Conservation (phyloP, 129 eudicot genomes). For the Escallonia herrerae region DNA sequence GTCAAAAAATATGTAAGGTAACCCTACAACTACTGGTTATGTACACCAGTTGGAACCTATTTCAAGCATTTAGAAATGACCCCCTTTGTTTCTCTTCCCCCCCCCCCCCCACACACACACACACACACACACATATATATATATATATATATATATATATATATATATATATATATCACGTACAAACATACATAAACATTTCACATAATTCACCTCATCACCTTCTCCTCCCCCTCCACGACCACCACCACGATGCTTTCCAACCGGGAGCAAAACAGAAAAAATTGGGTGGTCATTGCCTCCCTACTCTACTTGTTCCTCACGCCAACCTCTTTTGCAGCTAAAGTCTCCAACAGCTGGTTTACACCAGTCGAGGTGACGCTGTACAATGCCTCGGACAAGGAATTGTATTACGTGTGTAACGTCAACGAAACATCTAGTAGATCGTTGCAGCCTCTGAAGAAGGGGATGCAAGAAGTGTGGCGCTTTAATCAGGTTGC, state of each 20-base stretch:
- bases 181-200: too few relatives aligned
- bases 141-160: too few relatives aligned
- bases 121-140: too few relatives aligned
- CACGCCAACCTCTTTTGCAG: background rate
- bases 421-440: background rate
- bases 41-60: too few relatives aligned
- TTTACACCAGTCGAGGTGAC: background rate
- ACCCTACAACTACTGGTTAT: too few relatives aligned
- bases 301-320: background rate
- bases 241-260: conserved; percentile 4
- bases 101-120: too few relatives aligned
- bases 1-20: too few relatives aligned
- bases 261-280: background rate
- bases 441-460: background rate
- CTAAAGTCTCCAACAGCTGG: background rate
- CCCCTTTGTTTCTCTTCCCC: too few relatives aligned
- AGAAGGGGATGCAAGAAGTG: background rate
- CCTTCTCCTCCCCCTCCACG: background rate
- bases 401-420: background rate
- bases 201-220: too few relatives aligned
- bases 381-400: background rate
- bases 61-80: too few relatives aligned
- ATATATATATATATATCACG: too few relatives aligned
- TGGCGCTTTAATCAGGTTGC: conserved; percentile 7
- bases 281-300: background rate